Evolutionary conservation across 2,329 filamentous ascomycete species (phyloP), one percentile per base, ranked within the genome.

Genomic region (Emergomyces pasteurianus): DNA sequence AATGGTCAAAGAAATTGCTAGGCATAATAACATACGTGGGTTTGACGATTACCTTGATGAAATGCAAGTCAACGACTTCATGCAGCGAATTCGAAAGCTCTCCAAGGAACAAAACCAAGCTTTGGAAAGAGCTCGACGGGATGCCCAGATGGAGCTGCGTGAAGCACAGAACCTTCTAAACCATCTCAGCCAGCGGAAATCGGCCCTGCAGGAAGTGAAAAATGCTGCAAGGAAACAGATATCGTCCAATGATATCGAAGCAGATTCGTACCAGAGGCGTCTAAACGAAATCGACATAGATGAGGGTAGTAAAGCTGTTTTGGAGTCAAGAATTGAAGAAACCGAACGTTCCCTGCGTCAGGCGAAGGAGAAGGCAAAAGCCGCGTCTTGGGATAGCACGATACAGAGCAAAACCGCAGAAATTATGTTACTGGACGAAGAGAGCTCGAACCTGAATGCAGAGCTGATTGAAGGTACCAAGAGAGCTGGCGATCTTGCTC

Each of bases 401-500:
- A 80, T 96, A 23, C 81, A 85, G 53, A 78, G 83, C 38, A 83
- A 86, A 58, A 87, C 90, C 58, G 74, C 79, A 16, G 81, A 85
- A 64, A 78, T 95, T 12, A 83, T 83, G 63, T 79, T 82, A 50
- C 75, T 95, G 1, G 90, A 96, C 68, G 84, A 82, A 23, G 84
- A 88, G 67, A 86, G 83, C 62, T 84, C 88, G 42, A 85, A 81
- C 65, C 80, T 97, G 34, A 86, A 87, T 52, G 78, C 81, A n/a
- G 92, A 97, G 70, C 82, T 96, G 42, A 82, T 91, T 9, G 88
- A 95, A 67, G 90, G 87, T 62, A 95, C 89, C 2, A 86, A 86
- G 61, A 83, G 89, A 61, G 90, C 91, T 6, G 85, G 87, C 3
- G 91, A 95, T 64, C 83, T 91, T 43, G 94, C 92, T 14, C 87